phyloP scores from a whole-genome alignment of 305 asterid species.

The Coffea humblotiana region DNA sequence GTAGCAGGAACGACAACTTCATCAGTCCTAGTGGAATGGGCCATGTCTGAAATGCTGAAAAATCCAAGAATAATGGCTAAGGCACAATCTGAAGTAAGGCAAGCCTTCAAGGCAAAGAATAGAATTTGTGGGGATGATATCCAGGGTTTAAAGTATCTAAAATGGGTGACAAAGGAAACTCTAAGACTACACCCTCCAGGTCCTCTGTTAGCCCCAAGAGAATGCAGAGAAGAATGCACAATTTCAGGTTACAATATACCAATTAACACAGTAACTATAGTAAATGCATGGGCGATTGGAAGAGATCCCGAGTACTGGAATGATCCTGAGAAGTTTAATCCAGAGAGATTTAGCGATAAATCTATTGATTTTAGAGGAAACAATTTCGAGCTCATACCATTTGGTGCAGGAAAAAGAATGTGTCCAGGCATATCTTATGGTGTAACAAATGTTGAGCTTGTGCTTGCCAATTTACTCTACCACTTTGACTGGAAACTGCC shows the following conservation, averaged over 20 bases:
- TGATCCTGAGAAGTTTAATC: not conserved
- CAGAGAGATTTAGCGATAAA: not conserved
- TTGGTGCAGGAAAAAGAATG: slow-evolving; percentile 2
- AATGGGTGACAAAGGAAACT: slow-evolving; percentile 1
- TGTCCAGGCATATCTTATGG: not conserved
- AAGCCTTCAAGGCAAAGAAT: slow-evolving; percentile 15
- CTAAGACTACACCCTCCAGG: slow-evolving; percentile 3
- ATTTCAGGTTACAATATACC: not conserved
- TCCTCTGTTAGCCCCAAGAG: not conserved
- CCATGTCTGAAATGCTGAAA: slow-evolving; percentile 27
- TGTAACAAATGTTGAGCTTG: not conserved
- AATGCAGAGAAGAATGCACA: not conserved
- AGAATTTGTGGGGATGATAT: slow-evolving; percentile 16
- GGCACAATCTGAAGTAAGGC: slow-evolving; percentile 30
- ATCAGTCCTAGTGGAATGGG: slow-evolving; percentile 20
- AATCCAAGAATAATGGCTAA: slow-evolving; percentile 13
- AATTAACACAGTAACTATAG: not conserved
- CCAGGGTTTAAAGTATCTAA: slow-evolving; percentile 15
- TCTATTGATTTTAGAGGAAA: slow-evolving; percentile 1
- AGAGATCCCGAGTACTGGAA: not conserved
- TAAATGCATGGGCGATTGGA: slow-evolving; percentile 3
- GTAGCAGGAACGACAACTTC: slow-evolving; percentile 30
- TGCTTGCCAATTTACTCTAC: not conserved
- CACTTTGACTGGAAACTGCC: slow-evolving; percentile 2
- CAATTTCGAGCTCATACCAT: slow-evolving; percentile 4